Evolutionary conservation across 306 rosid genomes (phyloP), one percentile per base, ranked within the genome.

Genomic region (Cucurbita pepo): DNA sequence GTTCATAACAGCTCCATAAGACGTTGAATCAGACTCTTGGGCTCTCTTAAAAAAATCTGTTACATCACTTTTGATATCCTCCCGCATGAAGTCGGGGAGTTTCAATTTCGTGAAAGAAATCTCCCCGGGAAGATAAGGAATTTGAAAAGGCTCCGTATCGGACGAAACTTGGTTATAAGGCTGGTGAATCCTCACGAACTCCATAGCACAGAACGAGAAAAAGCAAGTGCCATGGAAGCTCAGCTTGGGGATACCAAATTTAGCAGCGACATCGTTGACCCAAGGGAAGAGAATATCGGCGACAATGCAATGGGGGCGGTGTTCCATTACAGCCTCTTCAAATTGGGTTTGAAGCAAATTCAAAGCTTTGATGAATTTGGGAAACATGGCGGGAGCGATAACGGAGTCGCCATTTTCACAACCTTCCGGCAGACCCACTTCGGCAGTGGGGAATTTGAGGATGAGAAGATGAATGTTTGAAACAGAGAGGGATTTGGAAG

Each of bases 251-350:
- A 91, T 84, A 0, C 76, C 79, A n/a, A 77, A 76, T 34, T 83
- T 85, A 0, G 81, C 79, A 0, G 92, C 89, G 3, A 83, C 81
- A 34, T 87, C 85, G 0, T 71, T 58, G 0, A 80, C 63, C 86
- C 86, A 85, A 1, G 90, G 86, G 66, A 76, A 86, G 61, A 79
- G 75, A 56, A 50, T 43, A 80, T 82, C 95, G 2, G 89, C 86
- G 1, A 85, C 62, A 1, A 90, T 18, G 50, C 89, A 83, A 55
- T 75, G 40, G 0, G 96, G 92, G 0, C 53, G 69, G 4, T 77
- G 40, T 19, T 90, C 71, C 15, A 41, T 3, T 3, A 90, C 3
- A n/a, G 85, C 72, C 1, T 81, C 73, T 34, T 86, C 90, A 0
- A 86, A 72, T 4, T 4, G 81, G 1, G n/a, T 61, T 61, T 74